Evolutionary conservation across 768 basidiomycete species (phyloP).

Genomic region (Pleurotus pulmonarius): DNA sequence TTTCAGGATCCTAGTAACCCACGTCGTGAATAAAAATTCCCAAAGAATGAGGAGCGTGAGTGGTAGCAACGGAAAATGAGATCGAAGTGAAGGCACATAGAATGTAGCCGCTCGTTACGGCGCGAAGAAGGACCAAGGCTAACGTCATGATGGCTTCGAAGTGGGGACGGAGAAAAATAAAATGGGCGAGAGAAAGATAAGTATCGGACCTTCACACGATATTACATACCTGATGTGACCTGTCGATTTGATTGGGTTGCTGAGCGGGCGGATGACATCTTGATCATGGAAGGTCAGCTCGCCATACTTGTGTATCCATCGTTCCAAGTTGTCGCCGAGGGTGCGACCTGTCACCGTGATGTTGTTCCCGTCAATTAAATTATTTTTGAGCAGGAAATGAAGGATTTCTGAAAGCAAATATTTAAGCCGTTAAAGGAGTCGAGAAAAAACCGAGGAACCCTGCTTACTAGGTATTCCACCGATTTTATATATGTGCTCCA

Average conservation of each 20-base stretch:
- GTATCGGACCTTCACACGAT: slow-evolving; percentile 1
- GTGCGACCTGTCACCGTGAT: slow-evolving; percentile 89
- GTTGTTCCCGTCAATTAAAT: slow-evolving; percentile 85
- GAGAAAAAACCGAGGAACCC: slow-evolving; percentile 3
- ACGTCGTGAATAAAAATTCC: not conserved
- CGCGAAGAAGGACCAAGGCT: slow-evolving; percentile 1
- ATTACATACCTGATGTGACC: slow-evolving; percentile 79
- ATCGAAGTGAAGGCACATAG: not conserved
- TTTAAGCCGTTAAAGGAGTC: slow-evolving; percentile 5
- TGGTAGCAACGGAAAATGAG: not conserved
- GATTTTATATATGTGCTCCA: slow-evolving; percentile 95
- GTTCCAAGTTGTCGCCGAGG: slow-evolving; percentile 88
- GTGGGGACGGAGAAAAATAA: slow-evolving; percentile 6
- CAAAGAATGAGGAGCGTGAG: slow-evolving; percentile 1
- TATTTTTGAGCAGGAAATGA: slow-evolving; percentile 80
- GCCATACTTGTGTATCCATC: slow-evolving; percentile 80
- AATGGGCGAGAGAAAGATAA: not conserved
- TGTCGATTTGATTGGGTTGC: slow-evolving; percentile 83
- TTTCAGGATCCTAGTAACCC: slow-evolving; percentile 67
- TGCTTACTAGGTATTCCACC: slow-evolving; percentile 92
- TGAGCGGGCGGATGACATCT: slow-evolving; percentile 83
- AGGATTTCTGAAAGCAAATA: slow-evolving; percentile 60
- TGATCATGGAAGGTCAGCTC: slow-evolving; percentile 66
- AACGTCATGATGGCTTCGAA: slow-evolving; percentile 11
- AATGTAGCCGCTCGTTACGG: slow-evolving; percentile 8